These are phyloP conservation scores for Thozetella sp. DNA, from an alignment of 495 filamentous ascomycete genomes.

Conservation along the genomic window DNA sequence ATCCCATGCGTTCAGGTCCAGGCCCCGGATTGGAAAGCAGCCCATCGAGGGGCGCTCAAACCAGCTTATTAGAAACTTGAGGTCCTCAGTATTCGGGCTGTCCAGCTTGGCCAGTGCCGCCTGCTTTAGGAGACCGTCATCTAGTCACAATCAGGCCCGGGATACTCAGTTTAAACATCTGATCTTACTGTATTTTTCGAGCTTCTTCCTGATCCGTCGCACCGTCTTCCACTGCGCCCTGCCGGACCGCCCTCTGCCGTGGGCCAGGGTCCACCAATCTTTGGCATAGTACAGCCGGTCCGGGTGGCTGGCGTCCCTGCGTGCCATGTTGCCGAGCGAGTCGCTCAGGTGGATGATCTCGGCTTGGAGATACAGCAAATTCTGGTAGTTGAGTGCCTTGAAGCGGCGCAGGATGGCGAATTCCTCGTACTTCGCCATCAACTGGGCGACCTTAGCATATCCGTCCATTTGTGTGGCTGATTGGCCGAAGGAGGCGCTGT, in stretches of 20 bases:
- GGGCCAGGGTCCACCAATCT: constrained; percentile 15
- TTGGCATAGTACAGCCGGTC: constrained; percentile 9
- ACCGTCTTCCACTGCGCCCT: constrained; percentile 17
- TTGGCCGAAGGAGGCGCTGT: too few relatives aligned
- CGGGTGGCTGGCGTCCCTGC: constrained; percentile 4
- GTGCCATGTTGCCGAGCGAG: constrained; percentile 8
- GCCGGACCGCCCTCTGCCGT: not conserved
- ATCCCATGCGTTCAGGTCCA: constrained; percentile 4
- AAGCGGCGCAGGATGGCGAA: constrained; percentile 24
- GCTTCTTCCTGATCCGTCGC: constrained; percentile 11
- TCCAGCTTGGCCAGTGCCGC: not conserved
- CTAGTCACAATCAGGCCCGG: not conserved
- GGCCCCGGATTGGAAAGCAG: not conserved
- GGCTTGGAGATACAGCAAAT: constrained; percentile 29
- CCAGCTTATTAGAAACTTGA: not conserved
- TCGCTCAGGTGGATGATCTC: constrained; percentile 21
- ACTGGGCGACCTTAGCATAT: not conserved
- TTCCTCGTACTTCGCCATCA: constrained; percentile 22
- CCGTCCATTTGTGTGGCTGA: not conserved
- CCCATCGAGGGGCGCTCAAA: not conserved
- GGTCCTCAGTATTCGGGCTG: not conserved
- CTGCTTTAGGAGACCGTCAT: not conserved
- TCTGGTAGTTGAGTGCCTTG: constrained; percentile 19
- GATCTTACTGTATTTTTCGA: constrained; percentile 17
- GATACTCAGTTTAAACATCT: not conserved